Percentiles rank a stretch among this genome's conserved stretches.
Conservation (phyloP, 768 basidiomycete genomes). For the Fomitopsis serialis region DNA sequence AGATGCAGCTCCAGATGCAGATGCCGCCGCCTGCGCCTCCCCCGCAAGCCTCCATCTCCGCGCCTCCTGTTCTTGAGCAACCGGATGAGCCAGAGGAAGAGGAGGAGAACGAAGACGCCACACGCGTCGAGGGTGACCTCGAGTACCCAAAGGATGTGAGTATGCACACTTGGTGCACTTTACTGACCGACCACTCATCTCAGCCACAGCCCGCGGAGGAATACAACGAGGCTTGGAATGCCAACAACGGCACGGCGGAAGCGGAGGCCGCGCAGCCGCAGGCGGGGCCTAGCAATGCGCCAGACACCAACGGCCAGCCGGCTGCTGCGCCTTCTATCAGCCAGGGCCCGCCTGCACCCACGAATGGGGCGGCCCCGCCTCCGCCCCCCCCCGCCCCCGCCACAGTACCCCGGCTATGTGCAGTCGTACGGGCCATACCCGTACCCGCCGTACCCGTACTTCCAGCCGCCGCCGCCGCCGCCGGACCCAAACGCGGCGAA, state of each 20-base stretch:
- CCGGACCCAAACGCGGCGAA: conserved; percentile 4
- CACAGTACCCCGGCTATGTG: conserved; percentile 9
- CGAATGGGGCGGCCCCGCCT: conserved; percentile 6
- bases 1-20: background rate
- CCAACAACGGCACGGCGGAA: conserved; percentile 38
- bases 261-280: conserved; percentile 15
- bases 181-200: background rate
- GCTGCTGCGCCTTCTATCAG: conserved; percentile 6
- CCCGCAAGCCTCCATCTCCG: conserved; percentile 15
- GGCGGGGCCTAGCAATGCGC: conserved; percentile 17
- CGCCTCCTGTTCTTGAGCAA: conserved; percentile 18
- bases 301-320: conserved; percentile 5
- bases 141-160: conserved; percentile 22
- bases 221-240: conserved; percentile 60
- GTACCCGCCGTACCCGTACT: conserved; percentile 19
- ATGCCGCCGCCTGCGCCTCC: conserved; percentile 23
- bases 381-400: conserved; percentile 10
- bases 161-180: conserved; percentile 8
- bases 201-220: conserved; percentile 33
- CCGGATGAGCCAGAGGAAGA: conserved; percentile 29
- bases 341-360: conserved; percentile 1
- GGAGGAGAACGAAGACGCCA: conserved; percentile 11
- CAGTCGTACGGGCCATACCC: conserved; percentile 16
- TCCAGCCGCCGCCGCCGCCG: conserved; percentile 9
- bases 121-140: conserved; percentile 18